Evolutionary conservation across 2,329 filamentous ascomycete genomes (phyloP).

Genomic region (Pyricularia pennisetigena): DNA sequence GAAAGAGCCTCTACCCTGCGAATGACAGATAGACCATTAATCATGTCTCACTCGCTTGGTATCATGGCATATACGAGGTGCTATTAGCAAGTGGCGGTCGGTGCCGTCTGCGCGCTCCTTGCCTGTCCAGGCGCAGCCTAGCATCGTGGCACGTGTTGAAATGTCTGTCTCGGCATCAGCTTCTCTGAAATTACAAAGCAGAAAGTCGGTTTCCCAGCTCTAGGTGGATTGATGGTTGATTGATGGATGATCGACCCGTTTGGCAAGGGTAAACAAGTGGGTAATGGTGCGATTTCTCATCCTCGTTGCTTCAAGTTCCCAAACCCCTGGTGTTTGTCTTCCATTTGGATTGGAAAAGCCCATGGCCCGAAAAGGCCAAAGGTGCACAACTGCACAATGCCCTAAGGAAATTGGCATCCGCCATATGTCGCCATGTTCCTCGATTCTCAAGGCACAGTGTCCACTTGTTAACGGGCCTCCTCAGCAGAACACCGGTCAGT

Average conservation of each 20-base stretch:
- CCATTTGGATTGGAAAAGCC: background rate
- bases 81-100: background rate
- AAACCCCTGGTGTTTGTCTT: background rate
- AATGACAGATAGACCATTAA: background rate
- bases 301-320: constrained; percentile 3
- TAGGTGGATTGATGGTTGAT: background rate
- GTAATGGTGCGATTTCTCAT: constrained; percentile 5
- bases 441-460: background rate
- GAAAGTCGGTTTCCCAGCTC: background rate
- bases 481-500: background rate
- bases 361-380: background rate
- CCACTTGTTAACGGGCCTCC: background rate
- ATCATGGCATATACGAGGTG: background rate
- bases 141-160: background rate
- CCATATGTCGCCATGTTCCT: background rate
- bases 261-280: background rate
- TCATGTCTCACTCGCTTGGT: background rate
- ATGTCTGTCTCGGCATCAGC: background rate
- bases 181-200: background rate
- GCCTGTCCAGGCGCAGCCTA: background rate
- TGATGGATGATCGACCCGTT: constrained; percentile 5
- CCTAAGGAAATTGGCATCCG: background rate
- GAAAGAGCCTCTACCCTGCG: background rate
- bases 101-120: background rate
- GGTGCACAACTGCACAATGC: background rate